Base-by-base conservation (phyloP, 352 stramenopile genomes). In the Pythium biforme region DNA sequence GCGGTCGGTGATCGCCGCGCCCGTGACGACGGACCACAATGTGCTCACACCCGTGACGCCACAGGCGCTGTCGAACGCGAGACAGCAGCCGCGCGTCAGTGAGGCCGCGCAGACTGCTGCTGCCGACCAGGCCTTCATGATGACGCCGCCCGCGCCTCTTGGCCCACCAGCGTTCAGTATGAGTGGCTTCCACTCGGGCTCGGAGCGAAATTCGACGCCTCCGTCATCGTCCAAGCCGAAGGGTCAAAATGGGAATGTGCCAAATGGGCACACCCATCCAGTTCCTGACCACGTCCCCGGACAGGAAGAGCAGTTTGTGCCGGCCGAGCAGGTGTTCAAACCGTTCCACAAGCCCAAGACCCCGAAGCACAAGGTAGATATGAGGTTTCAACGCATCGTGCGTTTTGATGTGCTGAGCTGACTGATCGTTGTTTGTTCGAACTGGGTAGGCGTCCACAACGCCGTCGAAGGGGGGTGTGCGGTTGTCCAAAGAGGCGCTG, bases 91-190 rank as follows among this genome's bases (percentile, higher is more conserved):
- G 26, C 45, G 56, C 11, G 17, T 14, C 43, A 10, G 31, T 20
- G 15, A 41, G 11, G 1, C 39, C 22, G 3, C 23, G 19, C 15
- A 41, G 20, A 11, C 45, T 29, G 20, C 45, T 10, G 39, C 45
- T 37, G n/a, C n/a, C n/a, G 49, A 55, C 41, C 40, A 55, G 9
- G 43, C 20, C 6, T 55, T 46, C 34, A 39, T 62, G 55, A 66
- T 59, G 59, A 55, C 59, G 6, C 59, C 59, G 25, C 41, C 60
- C n/a, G n/a, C n/a, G n/a, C 43, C n/a, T 2, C 23, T 25, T 25
- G 60, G 60, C 15, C 60, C 60, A 14, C 60, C 60, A 37, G 51
- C 46, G 14, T 67, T 67, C 45, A 67, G 23, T 31, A 67, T 67
- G 60, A 58, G 52, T 31, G 52, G 49, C 0, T 60, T 66, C 20